These are phyloP conservation scores for Candida glaebosa DNA, from an alignment of 805 yeast species.

Conservation along the genomic window DNA sequence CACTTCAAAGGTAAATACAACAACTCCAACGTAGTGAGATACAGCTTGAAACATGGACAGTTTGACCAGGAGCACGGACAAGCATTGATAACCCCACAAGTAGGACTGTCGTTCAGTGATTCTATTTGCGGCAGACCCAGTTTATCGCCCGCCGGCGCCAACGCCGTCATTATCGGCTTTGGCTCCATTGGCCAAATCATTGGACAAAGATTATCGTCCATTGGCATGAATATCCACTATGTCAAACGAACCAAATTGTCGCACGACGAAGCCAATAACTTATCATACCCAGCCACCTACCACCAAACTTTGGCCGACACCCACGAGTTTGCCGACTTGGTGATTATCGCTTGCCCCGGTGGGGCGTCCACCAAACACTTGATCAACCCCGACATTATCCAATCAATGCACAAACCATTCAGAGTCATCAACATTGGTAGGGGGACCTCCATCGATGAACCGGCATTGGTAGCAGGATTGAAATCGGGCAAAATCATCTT, in stretches of 20 bases:
- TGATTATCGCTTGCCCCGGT: conserved; percentile 67
- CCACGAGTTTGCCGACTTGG: conserved; percentile 48
- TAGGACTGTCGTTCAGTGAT: conserved; percentile 33
- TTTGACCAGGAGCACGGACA: conserved; percentile 33
- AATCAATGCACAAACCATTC: conserved; percentile 48
- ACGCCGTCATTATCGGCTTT: conserved; percentile 66
- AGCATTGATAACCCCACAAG: conserved; percentile 9
- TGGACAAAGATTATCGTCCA: conserved; percentile 49
- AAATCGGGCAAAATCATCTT: conserved; percentile 56
- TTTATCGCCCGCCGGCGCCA: conserved; percentile 55
- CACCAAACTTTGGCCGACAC: conserved; percentile 32
- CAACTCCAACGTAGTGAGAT: conserved; percentile 46
- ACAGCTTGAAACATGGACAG: conserved; percentile 30
- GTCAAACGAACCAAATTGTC: conserved; percentile 51
- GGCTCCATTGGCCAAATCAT: conserved; percentile 71
- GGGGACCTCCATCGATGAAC: conserved; percentile 65
- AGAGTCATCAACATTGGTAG: conserved; percentile 74
- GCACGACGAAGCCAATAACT: conserved; percentile 21
- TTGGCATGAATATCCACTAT: conserved; percentile 67
- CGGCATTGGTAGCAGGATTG: conserved; percentile 58
- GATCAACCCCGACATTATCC: conserved; percentile 47
- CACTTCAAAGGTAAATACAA: conserved; percentile 40
- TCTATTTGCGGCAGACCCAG: conserved; percentile 44
- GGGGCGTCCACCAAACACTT: conserved; percentile 54
- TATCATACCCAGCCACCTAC: conserved; percentile 46